Evolutionary conservation across 2,329 filamentous ascomycete species (phyloP).

Genomic region (Gnomoniopsis sp.): DNA sequence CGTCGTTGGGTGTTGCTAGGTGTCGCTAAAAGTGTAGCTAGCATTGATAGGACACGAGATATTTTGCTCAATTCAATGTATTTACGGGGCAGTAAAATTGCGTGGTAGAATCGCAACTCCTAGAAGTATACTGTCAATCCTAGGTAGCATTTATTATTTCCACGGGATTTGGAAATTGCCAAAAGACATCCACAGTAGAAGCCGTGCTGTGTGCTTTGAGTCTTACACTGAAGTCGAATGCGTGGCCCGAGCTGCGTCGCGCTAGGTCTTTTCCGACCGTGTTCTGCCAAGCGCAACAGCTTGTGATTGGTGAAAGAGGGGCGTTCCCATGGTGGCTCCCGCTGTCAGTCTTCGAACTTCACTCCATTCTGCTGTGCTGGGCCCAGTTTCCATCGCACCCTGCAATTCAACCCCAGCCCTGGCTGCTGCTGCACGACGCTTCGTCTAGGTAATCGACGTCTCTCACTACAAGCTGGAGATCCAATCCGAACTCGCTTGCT

Average conservation of each 20-base stretch:
- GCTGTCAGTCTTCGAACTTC: constrained; percentile 3
- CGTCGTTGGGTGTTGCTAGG: no score
- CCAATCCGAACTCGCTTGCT: not conserved
- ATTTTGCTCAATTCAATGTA: no score
- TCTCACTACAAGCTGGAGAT: not conserved
- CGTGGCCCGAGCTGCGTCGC: constrained; percentile 6
- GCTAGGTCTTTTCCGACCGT: constrained; percentile 7
- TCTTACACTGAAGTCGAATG: constrained; percentile 5
- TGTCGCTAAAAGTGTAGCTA: no score
- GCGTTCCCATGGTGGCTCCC: not conserved
- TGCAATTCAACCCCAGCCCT: not conserved
- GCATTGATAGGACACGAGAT: no score
- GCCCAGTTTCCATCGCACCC: no score
- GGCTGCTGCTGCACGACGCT: not conserved
- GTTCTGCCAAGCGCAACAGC: not conserved
- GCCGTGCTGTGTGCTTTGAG: no score
- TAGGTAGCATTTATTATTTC: no score
- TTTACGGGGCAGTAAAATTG: no score
- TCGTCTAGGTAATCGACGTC: not conserved
- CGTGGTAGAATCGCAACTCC: no score
- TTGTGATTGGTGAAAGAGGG: constrained; percentile 9
- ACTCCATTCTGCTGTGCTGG: not conserved
- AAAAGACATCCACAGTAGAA: no score
- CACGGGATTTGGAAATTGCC: no score
- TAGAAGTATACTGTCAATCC: no score